Evolutionary conservation across 2,329 filamentous ascomycete species (phyloP).

Genomic region (Neoscytalidium dimidiatum): DNA sequence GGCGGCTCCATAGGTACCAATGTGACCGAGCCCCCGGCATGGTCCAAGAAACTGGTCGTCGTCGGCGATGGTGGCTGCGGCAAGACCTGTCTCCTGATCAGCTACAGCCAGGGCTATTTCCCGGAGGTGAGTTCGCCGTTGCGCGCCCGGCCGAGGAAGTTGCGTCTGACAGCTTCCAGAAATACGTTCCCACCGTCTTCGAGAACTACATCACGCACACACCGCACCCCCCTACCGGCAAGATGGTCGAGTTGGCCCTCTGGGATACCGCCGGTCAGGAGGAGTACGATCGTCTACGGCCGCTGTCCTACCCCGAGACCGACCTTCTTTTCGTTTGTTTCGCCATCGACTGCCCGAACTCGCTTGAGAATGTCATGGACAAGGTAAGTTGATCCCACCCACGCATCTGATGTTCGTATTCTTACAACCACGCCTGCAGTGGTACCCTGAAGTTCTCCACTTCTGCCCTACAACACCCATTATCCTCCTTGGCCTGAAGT

Average conservation of each 20-base stretch:
- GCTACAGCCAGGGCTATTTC: slow-evolving; percentile 98
- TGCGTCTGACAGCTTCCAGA: slow-evolving; percentile 56
- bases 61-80: slow-evolving; percentile 97
- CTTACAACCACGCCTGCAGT: slow-evolving; percentile 56
- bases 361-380: slow-evolving; percentile 96
- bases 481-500: slow-evolving; percentile 94
- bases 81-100: slow-evolving; percentile 97
- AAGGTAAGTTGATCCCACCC: slow-evolving; percentile 66
- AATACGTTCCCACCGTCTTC: slow-evolving; percentile 99
- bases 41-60: slow-evolving; percentile 99
- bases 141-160: not conserved
- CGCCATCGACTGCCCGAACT: slow-evolving; percentile 97
- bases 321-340: slow-evolving; percentile 99
- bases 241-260: slow-evolving; percentile 92
- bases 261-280: slow-evolving; percentile 99
- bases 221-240: slow-evolving; percentile 81
- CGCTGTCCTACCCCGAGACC: slow-evolving; percentile 96
- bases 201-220: slow-evolving; percentile 99
- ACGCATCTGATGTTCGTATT: not conserved
- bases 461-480: slow-evolving; percentile 98
- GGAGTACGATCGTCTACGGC: slow-evolving; percentile 94
- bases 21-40: slow-evolving; percentile 85
- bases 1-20: slow-evolving; percentile 68
- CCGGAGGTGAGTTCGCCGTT: slow-evolving; percentile 73
- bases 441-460: slow-evolving; percentile 98